These are phyloP conservation scores for Mortierella sp. DNA, from an alignment of 371 early-diverging fungal species.

Conservation along the genomic window DNA sequence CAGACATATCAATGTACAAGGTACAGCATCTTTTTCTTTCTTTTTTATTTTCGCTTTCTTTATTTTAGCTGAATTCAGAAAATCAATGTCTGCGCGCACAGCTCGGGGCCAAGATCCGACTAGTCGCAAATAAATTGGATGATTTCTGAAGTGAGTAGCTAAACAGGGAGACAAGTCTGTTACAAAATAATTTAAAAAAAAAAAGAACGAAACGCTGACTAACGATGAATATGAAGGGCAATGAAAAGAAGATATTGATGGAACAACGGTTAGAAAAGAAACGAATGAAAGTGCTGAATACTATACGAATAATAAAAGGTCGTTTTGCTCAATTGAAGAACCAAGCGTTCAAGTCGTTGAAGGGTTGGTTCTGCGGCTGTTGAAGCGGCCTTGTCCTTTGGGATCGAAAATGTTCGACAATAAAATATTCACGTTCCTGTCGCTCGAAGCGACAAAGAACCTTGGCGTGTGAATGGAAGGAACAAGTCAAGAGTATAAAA, in stretches of 20 bases:
- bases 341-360: slow-evolving; percentile 33
- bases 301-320: slow-evolving; percentile 11
- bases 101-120: slow-evolving; percentile 39
- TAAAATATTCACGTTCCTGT: slow-evolving; percentile 24
- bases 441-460: slow-evolving; percentile 10
- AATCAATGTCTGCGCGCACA: slow-evolving; percentile 34
- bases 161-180: slow-evolving; percentile 49
- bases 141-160: slow-evolving; percentile 18
- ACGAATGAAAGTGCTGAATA: background rate
- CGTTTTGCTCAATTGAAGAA: slow-evolving; percentile 50
- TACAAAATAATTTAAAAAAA: slow-evolving; percentile 18
- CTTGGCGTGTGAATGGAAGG: slow-evolving; percentile 48
- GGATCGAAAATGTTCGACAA: slow-evolving; percentile 7
- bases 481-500: slow-evolving; percentile 53
- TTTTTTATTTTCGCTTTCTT: slow-evolving; percentile 35
- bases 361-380: slow-evolving; percentile 54
- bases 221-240: background rate
- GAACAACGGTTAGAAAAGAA: background rate
- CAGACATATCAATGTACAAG: background rate
- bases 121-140: slow-evolving; percentile 36
- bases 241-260: background rate
- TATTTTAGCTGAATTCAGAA: slow-evolving; percentile 21
- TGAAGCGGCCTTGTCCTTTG: slow-evolving; percentile 55
- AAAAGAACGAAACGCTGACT: background rate
- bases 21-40: slow-evolving; percentile 12